These are phyloP conservation scores for Cornus kousa DNA, from an alignment of 148 eudicot genomes.

Conservation along the genomic window DNA sequence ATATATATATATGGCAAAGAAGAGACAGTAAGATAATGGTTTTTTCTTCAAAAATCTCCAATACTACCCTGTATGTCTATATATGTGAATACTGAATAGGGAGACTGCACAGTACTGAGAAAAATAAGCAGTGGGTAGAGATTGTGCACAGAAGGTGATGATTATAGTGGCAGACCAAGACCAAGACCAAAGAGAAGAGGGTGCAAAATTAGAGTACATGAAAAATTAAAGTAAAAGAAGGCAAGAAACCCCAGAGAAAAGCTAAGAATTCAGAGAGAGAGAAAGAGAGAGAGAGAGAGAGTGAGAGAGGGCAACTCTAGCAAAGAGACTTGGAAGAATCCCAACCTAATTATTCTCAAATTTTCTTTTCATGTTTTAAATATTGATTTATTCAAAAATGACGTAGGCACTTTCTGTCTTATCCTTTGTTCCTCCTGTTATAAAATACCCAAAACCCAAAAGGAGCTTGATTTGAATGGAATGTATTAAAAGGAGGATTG, in stretches of 20 bases:
- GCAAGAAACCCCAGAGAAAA: conserved; percentile 21
- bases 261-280: conserved; percentile 21
- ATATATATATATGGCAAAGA: conserved; percentile 3
- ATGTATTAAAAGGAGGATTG: neutral
- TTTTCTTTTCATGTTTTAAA: conserved; percentile 6
- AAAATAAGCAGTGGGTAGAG: conserved; percentile 15
- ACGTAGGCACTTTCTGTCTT: conserved; percentile 45
- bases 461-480: neutral
- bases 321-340: conserved; percentile 46
- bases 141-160: conserved; percentile 31
- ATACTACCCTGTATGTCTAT: conserved; percentile 7
- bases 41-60: neutral
- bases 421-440: conserved; percentile 34
- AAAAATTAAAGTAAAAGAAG: conserved; percentile 4
- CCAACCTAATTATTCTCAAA: conserved; percentile 15
- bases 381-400: conserved; percentile 15
- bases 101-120: neutral
- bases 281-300: conserved; percentile 8
- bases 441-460: conserved; percentile 2
- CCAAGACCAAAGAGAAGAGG: neutral
- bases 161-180: conserved; percentile 39
- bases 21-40: conserved; percentile 14
- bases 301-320: conserved; percentile 25
- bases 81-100: conserved; percentile 6
- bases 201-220: neutral